phyloP scores from a whole-genome alignment of 768 basidiomycete genomes.

The Gymnopilus dilepis region DNA sequence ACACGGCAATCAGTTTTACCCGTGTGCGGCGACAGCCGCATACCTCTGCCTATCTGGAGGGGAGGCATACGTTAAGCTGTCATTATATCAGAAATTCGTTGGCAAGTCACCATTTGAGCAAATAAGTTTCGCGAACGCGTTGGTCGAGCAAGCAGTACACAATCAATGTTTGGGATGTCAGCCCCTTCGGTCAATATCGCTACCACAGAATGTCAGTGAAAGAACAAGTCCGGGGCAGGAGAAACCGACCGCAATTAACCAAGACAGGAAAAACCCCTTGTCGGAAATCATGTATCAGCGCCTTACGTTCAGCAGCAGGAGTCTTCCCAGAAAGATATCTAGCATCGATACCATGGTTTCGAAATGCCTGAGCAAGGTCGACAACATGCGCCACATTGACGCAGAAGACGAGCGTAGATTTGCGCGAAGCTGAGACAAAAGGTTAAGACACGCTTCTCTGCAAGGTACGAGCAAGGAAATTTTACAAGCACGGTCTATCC shows the following conservation, averaged over 20 bases:
- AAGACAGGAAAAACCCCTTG: conserved; percentile 81
- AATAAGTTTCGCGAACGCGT: conserved; percentile 90
- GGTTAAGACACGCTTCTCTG: not conserved
- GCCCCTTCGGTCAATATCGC: conserved; percentile 93
- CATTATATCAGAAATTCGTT: not conserved
- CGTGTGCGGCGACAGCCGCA: conserved; percentile 81
- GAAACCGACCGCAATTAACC: conserved; percentile 80
- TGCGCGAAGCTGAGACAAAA: conserved; percentile 54
- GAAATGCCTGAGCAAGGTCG: conserved; percentile 74
- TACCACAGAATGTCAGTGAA: conserved; percentile 25
- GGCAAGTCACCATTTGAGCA: conserved; percentile 78
- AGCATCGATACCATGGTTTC: conserved; percentile 81
- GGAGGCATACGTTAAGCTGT: too few species aligned
- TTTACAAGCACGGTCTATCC: conserved; percentile 85
- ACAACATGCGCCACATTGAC: conserved; percentile 84
- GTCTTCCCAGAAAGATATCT: conserved; percentile 79
- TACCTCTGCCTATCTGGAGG: conserved; percentile 93
- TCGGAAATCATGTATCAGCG: conserved; percentile 70
- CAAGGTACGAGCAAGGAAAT: conserved; percentile 6
- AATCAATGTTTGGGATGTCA: conserved; percentile 95
- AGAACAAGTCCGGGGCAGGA: not conserved
- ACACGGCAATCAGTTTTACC: conserved; percentile 86
- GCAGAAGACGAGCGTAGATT: conserved; percentile 93
- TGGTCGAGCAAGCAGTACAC: conserved; percentile 85
- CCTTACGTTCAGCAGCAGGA: conserved; percentile 62